These are phyloP conservation scores for Gillenia trifoliata DNA, from an alignment of 306 rosid genomes.

Conservation along the genomic window DNA sequence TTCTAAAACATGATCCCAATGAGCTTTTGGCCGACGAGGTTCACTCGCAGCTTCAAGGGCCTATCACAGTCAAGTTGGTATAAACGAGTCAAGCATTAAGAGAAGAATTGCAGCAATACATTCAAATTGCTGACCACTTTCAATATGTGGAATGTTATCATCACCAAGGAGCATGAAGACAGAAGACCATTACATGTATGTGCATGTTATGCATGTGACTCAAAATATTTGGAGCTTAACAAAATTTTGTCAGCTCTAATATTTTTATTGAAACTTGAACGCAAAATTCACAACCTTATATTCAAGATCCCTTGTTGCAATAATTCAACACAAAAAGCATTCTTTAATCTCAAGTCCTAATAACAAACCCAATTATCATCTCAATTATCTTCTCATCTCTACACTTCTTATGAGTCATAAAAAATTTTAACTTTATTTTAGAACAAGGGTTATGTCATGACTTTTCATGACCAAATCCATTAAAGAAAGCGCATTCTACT, in stretches of 20 bases:
- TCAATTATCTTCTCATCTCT: too few relatives aligned
- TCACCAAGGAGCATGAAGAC: not conserved
- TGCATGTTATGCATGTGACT: not conserved
- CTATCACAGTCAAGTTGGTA: constrained; percentile 36
- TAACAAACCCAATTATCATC: not conserved
- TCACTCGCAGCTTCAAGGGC: constrained; percentile 87
- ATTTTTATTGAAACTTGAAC: not conserved
- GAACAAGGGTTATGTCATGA: too few relatives aligned
- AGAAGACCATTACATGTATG: not conserved
- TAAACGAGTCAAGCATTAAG: constrained; percentile 22
- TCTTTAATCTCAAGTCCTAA: not conserved
- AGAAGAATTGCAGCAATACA: constrained; percentile 3
- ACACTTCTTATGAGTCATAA: too few relatives aligned
- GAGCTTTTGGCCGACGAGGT: constrained; percentile 82
- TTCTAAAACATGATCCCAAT: constrained; percentile 99
- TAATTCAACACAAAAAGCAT: not conserved
- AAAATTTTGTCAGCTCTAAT: not conserved
- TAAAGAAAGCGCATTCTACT: too few relatives aligned
- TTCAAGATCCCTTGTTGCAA: not conserved
- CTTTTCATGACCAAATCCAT: too few relatives aligned
- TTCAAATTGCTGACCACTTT: constrained; percentile 7
- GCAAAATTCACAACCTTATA: not conserved
- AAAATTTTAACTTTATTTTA: too few relatives aligned
- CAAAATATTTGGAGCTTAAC: not conserved
- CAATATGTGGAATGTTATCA: not conserved